Evolutionary conservation across 768 basidiomycete genomes (phyloP).

Genomic region (Baorangia bicolor): DNA sequence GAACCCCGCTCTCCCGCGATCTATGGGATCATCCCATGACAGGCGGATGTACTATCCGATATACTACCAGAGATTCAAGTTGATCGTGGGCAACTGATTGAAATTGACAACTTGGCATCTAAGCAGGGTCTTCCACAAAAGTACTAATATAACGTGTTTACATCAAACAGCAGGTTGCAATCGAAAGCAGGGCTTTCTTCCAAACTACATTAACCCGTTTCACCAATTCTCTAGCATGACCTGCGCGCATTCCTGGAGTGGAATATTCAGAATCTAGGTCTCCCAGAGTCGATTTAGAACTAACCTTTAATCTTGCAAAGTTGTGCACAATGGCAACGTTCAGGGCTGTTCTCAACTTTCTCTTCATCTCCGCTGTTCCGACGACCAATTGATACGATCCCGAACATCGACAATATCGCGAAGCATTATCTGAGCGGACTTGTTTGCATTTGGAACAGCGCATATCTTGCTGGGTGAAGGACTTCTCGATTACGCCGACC

Average conservation of each 20-base stretch:
- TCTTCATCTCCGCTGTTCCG: constrained; percentile 67
- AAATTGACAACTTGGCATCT: background rate
- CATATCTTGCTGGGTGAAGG: constrained; percentile 87
- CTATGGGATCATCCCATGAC: constrained; percentile 28
- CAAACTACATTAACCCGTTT: background rate
- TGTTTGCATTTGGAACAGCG: constrained; percentile 88
- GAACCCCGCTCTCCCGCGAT: constrained; percentile 44
- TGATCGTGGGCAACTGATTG: background rate
- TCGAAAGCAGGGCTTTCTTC: background rate
- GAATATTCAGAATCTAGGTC: background rate
- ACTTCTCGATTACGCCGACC: constrained; percentile 65
- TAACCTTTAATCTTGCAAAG: constrained; percentile 64
- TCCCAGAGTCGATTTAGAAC: constrained; percentile 12
- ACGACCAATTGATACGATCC: constrained; percentile 75
- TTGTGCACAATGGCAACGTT: constrained; percentile 80
- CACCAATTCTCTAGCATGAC: constrained; percentile 39
- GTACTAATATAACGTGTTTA: background rate
- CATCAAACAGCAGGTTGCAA: background rate
- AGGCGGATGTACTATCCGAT: constrained; percentile 53
- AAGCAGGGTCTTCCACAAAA: background rate
- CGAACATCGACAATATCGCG: constrained; percentile 84
- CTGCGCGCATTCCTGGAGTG: constrained; percentile 39
- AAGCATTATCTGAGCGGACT: constrained; percentile 85
- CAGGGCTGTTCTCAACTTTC: constrained; percentile 76
- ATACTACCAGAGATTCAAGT: constrained; percentile 48